Percentiles rank a stretch among this genome's conserved stretches.
Conservation (phyloP, 306 rosid genomes). For the Vicia sativa region DNA sequence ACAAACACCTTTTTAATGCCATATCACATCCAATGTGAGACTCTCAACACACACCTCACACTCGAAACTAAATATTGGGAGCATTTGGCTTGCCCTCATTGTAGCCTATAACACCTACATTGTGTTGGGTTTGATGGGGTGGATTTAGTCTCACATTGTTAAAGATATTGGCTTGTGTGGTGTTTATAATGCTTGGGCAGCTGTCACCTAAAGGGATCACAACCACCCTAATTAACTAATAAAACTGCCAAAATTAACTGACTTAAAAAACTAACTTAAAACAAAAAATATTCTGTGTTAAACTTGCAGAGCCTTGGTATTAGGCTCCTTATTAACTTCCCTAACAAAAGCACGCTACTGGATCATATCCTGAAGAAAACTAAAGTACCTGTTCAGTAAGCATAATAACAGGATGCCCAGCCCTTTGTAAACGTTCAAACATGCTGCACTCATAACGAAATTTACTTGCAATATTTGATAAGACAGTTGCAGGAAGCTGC, state of each 20-base stretch:
- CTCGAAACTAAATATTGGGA: too few species aligned
- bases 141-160: too few species aligned
- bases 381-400: constrained; percentile 78
- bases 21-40: too few species aligned
- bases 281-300: background rate
- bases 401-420: constrained; percentile 93
- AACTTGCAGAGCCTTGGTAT: background rate
- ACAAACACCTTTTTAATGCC: too few species aligned
- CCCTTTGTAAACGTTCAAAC: constrained; percentile 97
- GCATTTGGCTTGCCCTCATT: too few species aligned
- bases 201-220: background rate
- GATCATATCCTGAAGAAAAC: constrained; percentile 27
- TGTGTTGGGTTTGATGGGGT: too few species aligned
- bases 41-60: too few species aligned
- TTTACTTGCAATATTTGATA: constrained; percentile 88
- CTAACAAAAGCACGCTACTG: constrained; percentile 17
- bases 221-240: constrained; percentile 5
- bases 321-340: constrained; percentile 1
- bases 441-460: constrained; percentile 86
- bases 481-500: constrained; percentile 98
- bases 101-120: too few species aligned
- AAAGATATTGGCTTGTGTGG: too few species aligned
- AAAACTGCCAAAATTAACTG: background rate
- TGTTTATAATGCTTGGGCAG: too few species aligned
- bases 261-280: background rate